These are phyloP conservation scores for Scutellaria galericulata DNA, from an alignment of 257 asterid genomes.

Conservation along the genomic window DNA sequence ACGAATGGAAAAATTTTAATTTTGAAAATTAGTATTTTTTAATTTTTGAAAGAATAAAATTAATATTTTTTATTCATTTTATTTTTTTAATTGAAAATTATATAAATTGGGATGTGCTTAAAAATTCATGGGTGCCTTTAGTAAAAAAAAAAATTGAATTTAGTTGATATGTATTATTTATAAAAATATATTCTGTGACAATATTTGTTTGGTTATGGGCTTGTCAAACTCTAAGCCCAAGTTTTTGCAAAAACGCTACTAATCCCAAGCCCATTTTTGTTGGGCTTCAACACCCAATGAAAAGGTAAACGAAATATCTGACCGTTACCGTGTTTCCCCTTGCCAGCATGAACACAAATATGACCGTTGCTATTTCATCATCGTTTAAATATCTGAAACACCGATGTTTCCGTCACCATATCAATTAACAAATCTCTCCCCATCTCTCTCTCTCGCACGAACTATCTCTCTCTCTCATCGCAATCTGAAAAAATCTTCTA, in stretches of 20 bases:
- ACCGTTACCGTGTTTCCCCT: constrained; percentile 41
- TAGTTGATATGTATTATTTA: too few relatives aligned
- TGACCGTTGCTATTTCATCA: constrained; percentile 62
- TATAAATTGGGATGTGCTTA: too few relatives aligned
- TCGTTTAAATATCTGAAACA: constrained; percentile 57
- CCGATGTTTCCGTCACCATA: constrained; percentile 31
- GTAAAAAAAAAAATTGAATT: too few relatives aligned
- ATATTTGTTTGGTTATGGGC: background rate
- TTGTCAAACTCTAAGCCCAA: background rate
- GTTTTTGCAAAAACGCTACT: background rate
- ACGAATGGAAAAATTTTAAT: too few relatives aligned
- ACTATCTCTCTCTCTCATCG: background rate
- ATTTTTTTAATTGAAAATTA: too few relatives aligned
- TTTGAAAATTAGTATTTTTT: too few relatives aligned
- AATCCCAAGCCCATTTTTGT: background rate
- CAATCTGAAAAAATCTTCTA: constrained; percentile 26
- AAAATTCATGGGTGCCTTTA: too few relatives aligned
- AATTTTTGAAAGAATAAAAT: too few relatives aligned
- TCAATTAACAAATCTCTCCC: constrained; percentile 33
- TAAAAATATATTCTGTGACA: too few relatives aligned
- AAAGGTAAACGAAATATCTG: constrained; percentile 24
- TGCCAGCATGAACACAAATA: constrained; percentile 44
- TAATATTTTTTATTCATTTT: too few relatives aligned
- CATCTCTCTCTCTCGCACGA: constrained; percentile 16
- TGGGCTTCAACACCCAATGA: background rate